Evolutionary conservation across 2,329 filamentous ascomycete genomes (phyloP).

Genomic region (Neocatenulostroma microsporum): DNA sequence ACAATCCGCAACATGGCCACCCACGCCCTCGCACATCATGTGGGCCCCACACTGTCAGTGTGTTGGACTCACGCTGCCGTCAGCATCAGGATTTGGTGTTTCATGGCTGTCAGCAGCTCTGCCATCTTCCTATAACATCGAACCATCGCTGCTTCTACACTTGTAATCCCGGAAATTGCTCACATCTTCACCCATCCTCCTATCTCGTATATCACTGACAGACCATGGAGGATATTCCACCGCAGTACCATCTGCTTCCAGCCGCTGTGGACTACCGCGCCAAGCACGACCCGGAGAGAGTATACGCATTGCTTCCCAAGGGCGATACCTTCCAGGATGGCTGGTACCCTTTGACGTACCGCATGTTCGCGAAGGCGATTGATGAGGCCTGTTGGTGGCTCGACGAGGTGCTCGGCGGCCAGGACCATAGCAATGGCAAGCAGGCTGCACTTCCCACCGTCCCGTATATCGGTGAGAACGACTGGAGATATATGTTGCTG

Average conservation of each 20-base stretch:
- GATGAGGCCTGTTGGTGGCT: conserved; percentile 13
- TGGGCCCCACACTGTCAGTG: no score
- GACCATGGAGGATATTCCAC: conserved; percentile 1
- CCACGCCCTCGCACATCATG: no score
- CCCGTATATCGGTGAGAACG: conserved; percentile 13
- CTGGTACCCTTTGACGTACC: conserved; percentile 11
- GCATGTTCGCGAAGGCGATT: conserved; percentile 9
- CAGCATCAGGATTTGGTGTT: no score
- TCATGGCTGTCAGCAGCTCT: no score
- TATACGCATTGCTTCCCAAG: conserved; percentile 7
- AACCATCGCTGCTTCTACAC: no score
- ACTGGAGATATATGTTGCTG: conserved; percentile 11
- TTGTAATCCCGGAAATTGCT: no score
- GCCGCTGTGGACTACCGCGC: conserved; percentile 5
- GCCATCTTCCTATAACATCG: no score
- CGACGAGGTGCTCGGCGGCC: conserved; percentile 9
- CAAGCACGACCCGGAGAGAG: conserved; percentile 3
- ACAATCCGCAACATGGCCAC: no score
- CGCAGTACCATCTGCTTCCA: conserved; percentile 1
- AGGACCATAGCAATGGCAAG: no score
- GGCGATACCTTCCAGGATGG: conserved; percentile 8
- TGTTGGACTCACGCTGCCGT: no score
- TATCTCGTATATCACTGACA: background rate
- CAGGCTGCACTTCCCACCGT: no score
- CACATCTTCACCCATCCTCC: background rate